These are phyloP conservation scores for Flammula alnicola DNA, from an alignment of 1,284 basidiomycete species.

Conservation along the genomic window DNA sequence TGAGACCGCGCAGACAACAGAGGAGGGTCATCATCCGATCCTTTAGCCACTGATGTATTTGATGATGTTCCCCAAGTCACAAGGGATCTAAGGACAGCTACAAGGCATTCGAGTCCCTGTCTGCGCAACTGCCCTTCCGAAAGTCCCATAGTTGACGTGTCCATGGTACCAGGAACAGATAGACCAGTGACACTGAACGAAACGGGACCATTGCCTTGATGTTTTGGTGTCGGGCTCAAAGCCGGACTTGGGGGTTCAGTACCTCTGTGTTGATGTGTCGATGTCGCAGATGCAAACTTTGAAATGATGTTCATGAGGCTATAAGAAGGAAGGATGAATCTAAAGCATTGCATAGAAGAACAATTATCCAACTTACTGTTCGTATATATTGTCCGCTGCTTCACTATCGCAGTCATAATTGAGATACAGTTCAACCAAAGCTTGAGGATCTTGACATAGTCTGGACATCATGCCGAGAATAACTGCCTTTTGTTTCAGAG, in stretches of 20 bases:
- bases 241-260: constrained; percentile 65
- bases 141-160: constrained; percentile 66
- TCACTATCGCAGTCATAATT: constrained; percentile 98
- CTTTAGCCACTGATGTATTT: constrained; percentile 40
- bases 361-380: constrained; percentile 60
- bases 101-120: constrained; percentile 90
- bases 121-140: constrained; percentile 86
- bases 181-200: constrained; percentile 69
- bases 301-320: constrained; percentile 94
- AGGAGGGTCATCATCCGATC: constrained; percentile 41
- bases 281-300: constrained; percentile 81
- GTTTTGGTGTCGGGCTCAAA: constrained; percentile 57
- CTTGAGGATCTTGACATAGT: constrained; percentile 93
- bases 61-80: constrained; percentile 84
- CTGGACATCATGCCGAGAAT: constrained; percentile 87
- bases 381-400: constrained; percentile 94
- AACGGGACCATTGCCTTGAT: constrained; percentile 48
- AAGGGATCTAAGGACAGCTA: constrained; percentile 84
- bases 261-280: constrained; percentile 52
- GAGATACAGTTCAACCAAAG: constrained; percentile 95
- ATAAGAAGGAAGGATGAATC: constrained; percentile 5
- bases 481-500: constrained; percentile 91
- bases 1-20: constrained; percentile 50
- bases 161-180: constrained; percentile 67
- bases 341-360: background rate